These are phyloP conservation scores for Tetrastigma voinierianum DNA, from an alignment of 164 flowering plant species.

Conservation along the genomic window DNA sequence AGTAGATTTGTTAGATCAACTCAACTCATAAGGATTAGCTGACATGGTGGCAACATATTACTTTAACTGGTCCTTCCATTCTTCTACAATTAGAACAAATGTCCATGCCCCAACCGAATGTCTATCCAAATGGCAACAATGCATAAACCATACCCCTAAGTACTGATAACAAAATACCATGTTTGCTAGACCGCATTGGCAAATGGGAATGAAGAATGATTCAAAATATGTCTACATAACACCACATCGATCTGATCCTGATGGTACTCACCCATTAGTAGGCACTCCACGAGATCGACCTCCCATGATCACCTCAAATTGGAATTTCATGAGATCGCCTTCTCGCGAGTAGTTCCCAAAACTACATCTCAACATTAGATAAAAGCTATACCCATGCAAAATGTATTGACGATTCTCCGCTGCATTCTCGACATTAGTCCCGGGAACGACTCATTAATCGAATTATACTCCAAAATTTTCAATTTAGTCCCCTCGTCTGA, in stretches of 20 bases:
- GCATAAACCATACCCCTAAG: slow-evolving; percentile 24
- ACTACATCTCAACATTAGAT: slow-evolving; percentile 19
- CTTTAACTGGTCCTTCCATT: slow-evolving; percentile 14
- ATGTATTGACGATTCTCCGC: slow-evolving; percentile 20
- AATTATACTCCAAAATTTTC: slow-evolving; percentile 6
- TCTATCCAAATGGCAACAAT: slow-evolving; percentile 24
- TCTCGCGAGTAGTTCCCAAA: slow-evolving; percentile 15
- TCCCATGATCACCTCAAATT: slow-evolving; percentile 25
- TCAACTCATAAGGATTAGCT: slow-evolving; percentile 15
- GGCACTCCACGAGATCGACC: slow-evolving; percentile 21
- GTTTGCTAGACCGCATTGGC: no score
- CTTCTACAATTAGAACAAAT: slow-evolving; percentile 18
- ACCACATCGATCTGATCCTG: slow-evolving; percentile 25
- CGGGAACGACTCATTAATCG: slow-evolving; percentile 22
- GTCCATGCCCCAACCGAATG: slow-evolving; percentile 26
- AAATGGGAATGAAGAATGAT: no score
- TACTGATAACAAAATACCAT: background rate
- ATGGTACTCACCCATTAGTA: slow-evolving; percentile 20
- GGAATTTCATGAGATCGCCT: slow-evolving; percentile 12
- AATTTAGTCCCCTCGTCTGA: slow-evolving; percentile 8
- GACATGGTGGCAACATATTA: slow-evolving; percentile 10
- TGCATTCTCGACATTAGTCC: slow-evolving; percentile 6
- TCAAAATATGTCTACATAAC: background rate
- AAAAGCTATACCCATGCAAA: slow-evolving; percentile 28
- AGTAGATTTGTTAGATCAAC: no score